Evolutionary conservation across 1,284 basidiomycete species (phyloP).

Genomic region (Cutaneotrichosporon cavernicola): DNA sequence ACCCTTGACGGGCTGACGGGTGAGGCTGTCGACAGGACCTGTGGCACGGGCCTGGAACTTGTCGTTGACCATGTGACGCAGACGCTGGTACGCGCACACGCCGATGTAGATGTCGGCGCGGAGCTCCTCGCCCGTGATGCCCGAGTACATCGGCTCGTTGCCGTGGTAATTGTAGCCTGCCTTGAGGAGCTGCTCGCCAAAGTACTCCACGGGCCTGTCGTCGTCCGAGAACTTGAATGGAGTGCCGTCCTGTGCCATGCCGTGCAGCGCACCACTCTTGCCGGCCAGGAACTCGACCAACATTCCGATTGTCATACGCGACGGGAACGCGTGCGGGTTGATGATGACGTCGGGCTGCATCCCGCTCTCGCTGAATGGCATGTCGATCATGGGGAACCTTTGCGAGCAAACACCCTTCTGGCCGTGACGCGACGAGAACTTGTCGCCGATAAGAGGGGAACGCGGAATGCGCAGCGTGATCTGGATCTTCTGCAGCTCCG

Average conservation of each 20-base stretch:
- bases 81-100: constrained; percentile 96
- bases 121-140: constrained; percentile 98
- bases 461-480: constrained; percentile 91
- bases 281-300: constrained; percentile 98
- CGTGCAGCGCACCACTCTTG: constrained; percentile 97
- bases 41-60: constrained; percentile 99
- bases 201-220: constrained; percentile 94
- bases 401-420: constrained; percentile 99
- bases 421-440: too few species aligned
- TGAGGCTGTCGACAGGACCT: constrained; percentile 92
- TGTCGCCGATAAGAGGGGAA: constrained; percentile 96
- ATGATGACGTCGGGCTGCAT: constrained; percentile 99
- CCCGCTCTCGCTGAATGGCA: constrained; percentile 98
- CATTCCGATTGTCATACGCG: constrained; percentile 99
- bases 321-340: constrained; percentile 99
- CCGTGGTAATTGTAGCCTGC: constrained; percentile 99
- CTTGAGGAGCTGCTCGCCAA: constrained; percentile 88
- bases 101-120: constrained; percentile 98
- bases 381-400: constrained; percentile 96
- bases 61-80: constrained; percentile 99
- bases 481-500: constrained; percentile 88
- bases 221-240: constrained; percentile 98
- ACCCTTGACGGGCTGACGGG: constrained; percentile 97
- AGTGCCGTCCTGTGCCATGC: constrained; percentile 95
- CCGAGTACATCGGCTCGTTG: constrained; percentile 99